Evolutionary conservation across 2,329 filamentous ascomycete genomes (phyloP).

Genomic region (Albifimbria verrucaria): DNA sequence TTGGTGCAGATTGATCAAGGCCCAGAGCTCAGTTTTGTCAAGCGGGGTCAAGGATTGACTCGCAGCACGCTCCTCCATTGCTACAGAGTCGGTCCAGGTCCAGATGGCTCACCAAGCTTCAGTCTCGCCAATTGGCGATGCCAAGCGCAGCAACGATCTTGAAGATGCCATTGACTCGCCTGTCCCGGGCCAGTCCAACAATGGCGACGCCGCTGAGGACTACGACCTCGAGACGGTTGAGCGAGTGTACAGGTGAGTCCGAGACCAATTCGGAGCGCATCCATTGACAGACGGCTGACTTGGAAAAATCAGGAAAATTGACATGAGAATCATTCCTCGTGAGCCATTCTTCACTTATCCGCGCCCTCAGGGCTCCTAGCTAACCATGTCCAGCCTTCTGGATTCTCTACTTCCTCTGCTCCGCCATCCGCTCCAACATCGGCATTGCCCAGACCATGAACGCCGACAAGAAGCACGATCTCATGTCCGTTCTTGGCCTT

Average conservation of each 20-base stretch:
- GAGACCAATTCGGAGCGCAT: not conserved
- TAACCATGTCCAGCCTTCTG: conserved; percentile 69
- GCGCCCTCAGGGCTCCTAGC: not conserved
- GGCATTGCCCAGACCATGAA: conserved; percentile 97
- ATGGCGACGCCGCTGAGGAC: conserved; percentile 15
- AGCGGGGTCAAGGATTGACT: conserved; percentile 26
- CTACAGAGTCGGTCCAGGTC: conserved; percentile 42
- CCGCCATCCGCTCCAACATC: conserved; percentile 87
- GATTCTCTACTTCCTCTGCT: conserved; percentile 88
- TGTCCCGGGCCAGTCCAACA: not conserved
- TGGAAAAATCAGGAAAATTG: conserved; percentile 42
- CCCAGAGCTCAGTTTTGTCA: conserved; percentile 3
- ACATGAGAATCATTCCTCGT: conserved; percentile 59
- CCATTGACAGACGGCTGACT: not conserved
- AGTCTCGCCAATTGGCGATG: conserved; percentile 27
- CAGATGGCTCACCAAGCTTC: conserved; percentile 36
- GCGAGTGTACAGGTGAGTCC: conserved; percentile 44
- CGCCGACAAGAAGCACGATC: conserved; percentile 63
- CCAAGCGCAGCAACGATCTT: conserved; percentile 21
- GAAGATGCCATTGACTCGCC: conserved; percentile 13
- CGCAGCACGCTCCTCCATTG: conserved; percentile 51
- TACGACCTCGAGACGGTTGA: conserved; percentile 52
- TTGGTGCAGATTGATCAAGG: too few relatives aligned
- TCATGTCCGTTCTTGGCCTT: conserved; percentile 67
- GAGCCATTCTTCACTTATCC: conserved; percentile 13